Evolutionary conservation across 352 stramenopile genomes (phyloP).

Genomic region (Peronospora destructor): DNA sequence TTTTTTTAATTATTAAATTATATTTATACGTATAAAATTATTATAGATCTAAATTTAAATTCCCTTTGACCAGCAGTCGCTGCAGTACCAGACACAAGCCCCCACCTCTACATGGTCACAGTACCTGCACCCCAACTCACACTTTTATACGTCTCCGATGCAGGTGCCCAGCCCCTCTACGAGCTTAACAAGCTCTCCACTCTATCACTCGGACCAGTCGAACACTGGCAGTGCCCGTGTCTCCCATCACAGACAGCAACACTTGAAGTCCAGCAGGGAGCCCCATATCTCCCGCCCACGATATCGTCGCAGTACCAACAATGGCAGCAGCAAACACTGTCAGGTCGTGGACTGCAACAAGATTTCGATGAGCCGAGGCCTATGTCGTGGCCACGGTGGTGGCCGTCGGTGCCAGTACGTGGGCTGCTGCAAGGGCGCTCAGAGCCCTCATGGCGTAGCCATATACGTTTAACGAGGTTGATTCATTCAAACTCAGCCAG

Average conservation of each 20-base stretch:
- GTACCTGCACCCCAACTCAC: conserved; percentile 27
- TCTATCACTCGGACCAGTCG: conserved; percentile 31
- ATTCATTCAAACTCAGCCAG: too few species aligned
- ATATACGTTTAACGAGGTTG: too few species aligned
- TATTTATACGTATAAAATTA: too few species aligned
- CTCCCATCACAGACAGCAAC: conserved; percentile 15
- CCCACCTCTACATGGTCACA: conserved; percentile 18
- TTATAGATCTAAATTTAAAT: too few species aligned
- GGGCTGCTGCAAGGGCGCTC: conserved; percentile 44
- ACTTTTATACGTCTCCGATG: conserved; percentile 18
- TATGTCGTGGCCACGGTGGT: conserved; percentile 55
- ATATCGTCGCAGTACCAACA: conserved; percentile 30
- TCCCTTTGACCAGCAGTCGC: conserved; percentile 13
- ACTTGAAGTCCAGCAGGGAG: conserved; percentile 10
- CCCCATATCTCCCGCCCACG: conserved; percentile 12
- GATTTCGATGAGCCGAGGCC: conserved; percentile 50
- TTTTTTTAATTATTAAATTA: too few species aligned
- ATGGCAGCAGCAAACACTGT: conserved; percentile 47
- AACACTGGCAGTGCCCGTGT: conserved; percentile 15
- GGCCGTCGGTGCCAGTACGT: conserved; percentile 45
- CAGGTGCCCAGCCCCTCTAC: background rate
- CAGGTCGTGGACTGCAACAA: conserved; percentile 46
- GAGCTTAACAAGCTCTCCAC: conserved; percentile 13
- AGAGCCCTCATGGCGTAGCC: conserved; percentile 58
- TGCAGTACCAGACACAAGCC: conserved; percentile 4